Conservation (phyloP, 805 yeast species). For the Hanseniaspora hatyaiensis region DNA sequence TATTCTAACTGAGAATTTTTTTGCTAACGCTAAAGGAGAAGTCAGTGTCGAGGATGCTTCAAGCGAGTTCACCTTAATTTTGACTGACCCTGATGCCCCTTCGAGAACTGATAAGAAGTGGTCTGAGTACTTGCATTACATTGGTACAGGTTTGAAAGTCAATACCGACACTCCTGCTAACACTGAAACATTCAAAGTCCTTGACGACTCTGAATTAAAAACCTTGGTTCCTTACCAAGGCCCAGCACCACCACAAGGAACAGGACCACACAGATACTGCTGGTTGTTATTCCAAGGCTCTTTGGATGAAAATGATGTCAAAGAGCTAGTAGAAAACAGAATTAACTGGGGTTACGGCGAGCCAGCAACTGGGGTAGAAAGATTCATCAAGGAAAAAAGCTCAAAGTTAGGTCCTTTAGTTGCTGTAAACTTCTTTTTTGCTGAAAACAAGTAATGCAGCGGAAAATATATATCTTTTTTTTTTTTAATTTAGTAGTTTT, state of each 20-base stretch:
- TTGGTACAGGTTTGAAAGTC: conserved; percentile 37
- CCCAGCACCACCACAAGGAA: conserved; percentile 75
- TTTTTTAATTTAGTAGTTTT: neutral
- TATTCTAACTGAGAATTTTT: conserved; percentile 37
- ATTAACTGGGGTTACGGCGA: conserved; percentile 69
- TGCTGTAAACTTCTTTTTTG: conserved; percentile 72
- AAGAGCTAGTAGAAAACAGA: conserved; percentile 23
- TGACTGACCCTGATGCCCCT: conserved; percentile 95
- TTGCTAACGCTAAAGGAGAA: conserved; percentile 24
- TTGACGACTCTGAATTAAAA: conserved; percentile 24
- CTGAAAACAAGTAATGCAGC: conserved; percentile 45
- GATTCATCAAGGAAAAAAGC: conserved; percentile 47
- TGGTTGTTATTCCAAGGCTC: conserved; percentile 62
- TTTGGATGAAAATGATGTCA: conserved; percentile 24
- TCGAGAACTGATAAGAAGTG: conserved; percentile 68
- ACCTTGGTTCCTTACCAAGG: conserved; percentile 53
- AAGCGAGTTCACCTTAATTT: conserved; percentile 56
- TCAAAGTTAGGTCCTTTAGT: conserved; percentile 39
- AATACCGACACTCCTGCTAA: conserved; percentile 1
- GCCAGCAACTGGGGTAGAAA: conserved; percentile 66
- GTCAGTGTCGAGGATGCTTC: conserved; percentile 24
- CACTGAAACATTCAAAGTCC: conserved; percentile 11
- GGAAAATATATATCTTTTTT: conserved; percentile 10
- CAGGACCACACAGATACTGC: conserved; percentile 81
- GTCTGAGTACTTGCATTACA: conserved; percentile 78